These are phyloP conservation scores for Cyclotella atomus DNA, from an alignment of 108 stramenopile genomes.

Conservation along the genomic window DNA sequence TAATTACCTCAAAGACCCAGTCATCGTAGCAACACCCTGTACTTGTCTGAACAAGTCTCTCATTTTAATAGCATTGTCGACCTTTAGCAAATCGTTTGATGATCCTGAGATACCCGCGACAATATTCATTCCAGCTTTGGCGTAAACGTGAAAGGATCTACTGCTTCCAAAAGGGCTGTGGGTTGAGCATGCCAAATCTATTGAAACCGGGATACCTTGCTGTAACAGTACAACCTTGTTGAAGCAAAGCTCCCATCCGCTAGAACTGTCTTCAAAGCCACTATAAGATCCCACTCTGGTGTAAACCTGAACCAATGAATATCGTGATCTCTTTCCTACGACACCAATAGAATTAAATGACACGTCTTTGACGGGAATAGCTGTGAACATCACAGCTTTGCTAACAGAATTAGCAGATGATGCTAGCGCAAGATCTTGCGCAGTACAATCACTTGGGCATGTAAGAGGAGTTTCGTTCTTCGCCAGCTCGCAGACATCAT, in stretches of 20 bases:
- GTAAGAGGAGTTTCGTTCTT: background rate
- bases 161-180: background rate
- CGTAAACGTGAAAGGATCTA: background rate
- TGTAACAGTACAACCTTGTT: background rate
- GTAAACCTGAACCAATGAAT: slow-evolving; percentile 10
- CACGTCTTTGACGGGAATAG: background rate
- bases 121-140: background rate
- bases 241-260: background rate
- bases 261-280: slow-evolving; percentile 1
- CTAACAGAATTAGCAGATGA: background rate
- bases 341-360: background rate
- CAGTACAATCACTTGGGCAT: slow-evolving; percentile 6
- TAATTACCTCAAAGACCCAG: background rate
- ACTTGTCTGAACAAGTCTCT: slow-evolving; percentile 7
- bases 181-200: background rate
- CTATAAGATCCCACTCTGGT: background rate
- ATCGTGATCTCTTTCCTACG: background rate
- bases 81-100: background rate
- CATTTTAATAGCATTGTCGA: background rate
- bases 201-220: background rate
- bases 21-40: background rate
- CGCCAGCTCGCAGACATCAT: background rate
- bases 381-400: slow-evolving; percentile 10
- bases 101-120: background rate
- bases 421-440: background rate